A percentile compares a stretch with the other conserved stretches of the same genome.
phyloP scores from a whole-genome alignment of 2,329 filamentous ascomycete species.

The Aspergillus sp. region DNA sequence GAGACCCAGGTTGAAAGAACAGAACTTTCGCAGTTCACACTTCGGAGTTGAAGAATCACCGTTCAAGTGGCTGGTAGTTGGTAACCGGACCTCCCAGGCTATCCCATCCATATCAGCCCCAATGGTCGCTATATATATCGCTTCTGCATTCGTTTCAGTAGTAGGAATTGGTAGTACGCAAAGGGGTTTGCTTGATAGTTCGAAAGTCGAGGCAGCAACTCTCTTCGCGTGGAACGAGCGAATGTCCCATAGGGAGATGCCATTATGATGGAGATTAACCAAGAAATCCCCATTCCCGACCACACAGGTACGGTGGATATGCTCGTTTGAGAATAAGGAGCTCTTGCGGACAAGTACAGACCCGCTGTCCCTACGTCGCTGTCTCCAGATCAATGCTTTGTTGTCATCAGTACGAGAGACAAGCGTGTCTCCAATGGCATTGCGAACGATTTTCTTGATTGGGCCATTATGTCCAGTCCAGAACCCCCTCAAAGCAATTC shows the following conservation, averaged over 20 bases:
- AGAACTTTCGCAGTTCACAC: constrained; percentile 60
- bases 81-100: constrained; percentile 72
- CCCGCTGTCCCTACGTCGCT: constrained; percentile 49
- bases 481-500: constrained; percentile 58
- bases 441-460: constrained; percentile 81
- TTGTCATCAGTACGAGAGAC: constrained; percentile 75
- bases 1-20: constrained; percentile 61
- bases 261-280: constrained; percentile 69
- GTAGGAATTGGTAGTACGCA: constrained; percentile 69
- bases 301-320: constrained; percentile 76
- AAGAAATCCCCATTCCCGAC: constrained; percentile 73
- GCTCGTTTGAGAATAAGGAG: constrained; percentile 60
- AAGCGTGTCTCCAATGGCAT: constrained; percentile 72
- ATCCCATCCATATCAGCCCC: constrained; percentile 73
- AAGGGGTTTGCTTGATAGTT: constrained; percentile 64
- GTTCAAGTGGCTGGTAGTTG: constrained; percentile 31
- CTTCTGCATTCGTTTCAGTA: constrained; percentile 53
- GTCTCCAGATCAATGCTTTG: constrained; percentile 79
- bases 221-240: constrained; percentile 54
- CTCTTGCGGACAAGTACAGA: constrained; percentile 62
- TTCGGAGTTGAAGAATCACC: constrained; percentile 29
- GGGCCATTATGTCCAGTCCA: constrained; percentile 82
- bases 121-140: constrained; percentile 72
- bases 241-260: constrained; percentile 76
- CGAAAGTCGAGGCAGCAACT: constrained; percentile 56